Conservation (phyloP, 2,329 filamentous ascomycete genomes). For the Aspergillus hortae region DNA sequence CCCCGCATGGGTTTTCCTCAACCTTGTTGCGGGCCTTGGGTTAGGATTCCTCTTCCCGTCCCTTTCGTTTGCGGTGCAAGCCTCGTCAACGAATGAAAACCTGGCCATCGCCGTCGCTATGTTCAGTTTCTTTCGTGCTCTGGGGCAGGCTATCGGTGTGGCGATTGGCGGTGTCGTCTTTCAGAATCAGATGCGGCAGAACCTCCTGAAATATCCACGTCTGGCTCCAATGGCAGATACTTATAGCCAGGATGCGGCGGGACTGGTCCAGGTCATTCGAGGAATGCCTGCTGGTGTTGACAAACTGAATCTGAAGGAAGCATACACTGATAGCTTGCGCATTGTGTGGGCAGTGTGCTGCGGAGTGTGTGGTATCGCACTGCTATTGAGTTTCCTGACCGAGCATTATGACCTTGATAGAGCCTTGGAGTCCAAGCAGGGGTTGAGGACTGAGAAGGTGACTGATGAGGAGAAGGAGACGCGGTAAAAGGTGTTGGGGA, state of each 20-base stretch:
- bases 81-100: constrained; percentile 54
- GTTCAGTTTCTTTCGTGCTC: constrained; percentile 63
- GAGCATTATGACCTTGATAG: constrained; percentile 46
- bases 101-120: constrained; percentile 61
- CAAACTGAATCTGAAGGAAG: constrained; percentile 46
- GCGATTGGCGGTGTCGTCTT: constrained; percentile 67
- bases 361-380: constrained; percentile 49
- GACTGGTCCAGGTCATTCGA: constrained; percentile 57
- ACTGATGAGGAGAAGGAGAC: not conserved
- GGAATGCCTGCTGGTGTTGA: constrained; percentile 43
- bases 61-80: constrained; percentile 63
- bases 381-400: constrained; percentile 52
- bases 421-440: not conserved
- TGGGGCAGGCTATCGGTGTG: constrained; percentile 64
- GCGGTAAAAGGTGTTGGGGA: not conserved
- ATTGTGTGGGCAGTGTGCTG: constrained; percentile 57
- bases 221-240: constrained; percentile 47
- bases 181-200: constrained; percentile 59
- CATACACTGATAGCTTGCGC: constrained; percentile 53
- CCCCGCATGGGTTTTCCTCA: constrained; percentile 58
- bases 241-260: constrained; percentile 57
- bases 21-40: constrained; percentile 57
- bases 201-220: constrained; percentile 47
- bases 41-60: constrained; percentile 63
- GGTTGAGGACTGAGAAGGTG: not conserved